These are phyloP conservation scores for Dioszegia crocea DNA, from an alignment of 768 basidiomycete species.

Conservation along the genomic window DNA sequence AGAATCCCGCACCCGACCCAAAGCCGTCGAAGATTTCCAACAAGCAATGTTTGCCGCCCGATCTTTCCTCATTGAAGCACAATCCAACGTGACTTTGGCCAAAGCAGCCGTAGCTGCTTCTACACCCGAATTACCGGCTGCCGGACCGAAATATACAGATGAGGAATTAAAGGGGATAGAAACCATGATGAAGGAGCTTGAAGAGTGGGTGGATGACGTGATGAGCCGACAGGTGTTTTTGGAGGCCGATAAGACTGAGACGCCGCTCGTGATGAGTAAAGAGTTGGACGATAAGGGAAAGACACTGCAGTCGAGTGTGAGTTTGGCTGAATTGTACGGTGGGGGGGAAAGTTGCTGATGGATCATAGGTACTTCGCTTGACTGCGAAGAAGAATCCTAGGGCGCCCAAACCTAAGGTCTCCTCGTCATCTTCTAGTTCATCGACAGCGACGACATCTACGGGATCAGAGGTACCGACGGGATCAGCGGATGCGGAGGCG, in stretches of 20 bases:
- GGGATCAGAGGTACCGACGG: conserved; percentile 1
- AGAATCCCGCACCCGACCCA: conserved; percentile 81
- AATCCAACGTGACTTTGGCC: conserved; percentile 67
- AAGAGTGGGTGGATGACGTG: conserved; percentile 74
- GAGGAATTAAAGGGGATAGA: conserved; percentile 82
- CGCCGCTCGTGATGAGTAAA: conserved; percentile 77
- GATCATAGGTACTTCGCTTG: conserved; percentile 36
- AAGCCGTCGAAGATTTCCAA: conserved; percentile 82
- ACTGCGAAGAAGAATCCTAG: conserved; percentile 34
- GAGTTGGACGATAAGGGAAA: conserved; percentile 83
- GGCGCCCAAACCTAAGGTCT: conserved; percentile 21
- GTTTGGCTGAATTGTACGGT: conserved; percentile 3
- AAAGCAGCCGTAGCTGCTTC: conserved; percentile 48
- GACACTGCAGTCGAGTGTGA: conserved; percentile 65
- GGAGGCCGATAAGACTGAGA: conserved; percentile 60
- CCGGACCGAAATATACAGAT: conserved; percentile 73
- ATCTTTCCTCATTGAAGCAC: conserved; percentile 79
- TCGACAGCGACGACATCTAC: neutral
- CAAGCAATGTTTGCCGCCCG: conserved; percentile 56
- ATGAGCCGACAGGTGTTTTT: conserved; percentile 77
- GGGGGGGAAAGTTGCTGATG: neutral
- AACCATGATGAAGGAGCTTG: conserved; percentile 69
- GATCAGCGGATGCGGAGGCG: conserved; percentile 9
- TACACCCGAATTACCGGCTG: conserved; percentile 49
- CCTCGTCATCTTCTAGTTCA: conserved; percentile 14